phyloP scores from a whole-genome alignment of 2,329 filamentous ascomycete genomes.

The Penicillium rolfsii region DNA sequence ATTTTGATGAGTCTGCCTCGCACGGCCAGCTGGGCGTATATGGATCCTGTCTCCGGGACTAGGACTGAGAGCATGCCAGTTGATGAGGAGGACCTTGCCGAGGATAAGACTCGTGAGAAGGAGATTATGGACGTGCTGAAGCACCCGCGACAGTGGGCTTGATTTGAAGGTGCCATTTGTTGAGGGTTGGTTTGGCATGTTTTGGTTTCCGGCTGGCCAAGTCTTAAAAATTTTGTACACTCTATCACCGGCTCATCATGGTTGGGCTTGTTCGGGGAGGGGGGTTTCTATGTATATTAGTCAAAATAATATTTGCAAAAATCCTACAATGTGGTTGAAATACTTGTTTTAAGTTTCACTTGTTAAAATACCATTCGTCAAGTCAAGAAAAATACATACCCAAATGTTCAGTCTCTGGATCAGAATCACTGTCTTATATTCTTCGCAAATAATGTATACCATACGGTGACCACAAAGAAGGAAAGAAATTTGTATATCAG shows the following conservation, averaged over 20 bases:
- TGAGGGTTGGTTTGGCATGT: background rate
- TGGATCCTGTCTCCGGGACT: conserved; percentile 66
- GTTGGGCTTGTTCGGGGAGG: background rate
- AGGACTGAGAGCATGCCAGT: conserved; percentile 54
- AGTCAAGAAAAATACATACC: background rate
- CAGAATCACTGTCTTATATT: background rate
- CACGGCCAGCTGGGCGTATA: conserved; percentile 93
- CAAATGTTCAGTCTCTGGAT: background rate
- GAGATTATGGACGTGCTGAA: conserved; percentile 73
- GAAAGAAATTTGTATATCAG: background rate
- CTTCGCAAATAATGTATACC: background rate
- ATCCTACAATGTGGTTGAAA: background rate
- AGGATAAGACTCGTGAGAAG: conserved; percentile 62
- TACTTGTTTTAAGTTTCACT: background rate
- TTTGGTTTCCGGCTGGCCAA: background rate
- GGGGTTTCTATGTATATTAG: conserved; percentile 6
- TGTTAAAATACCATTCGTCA: background rate
- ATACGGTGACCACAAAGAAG: background rate
- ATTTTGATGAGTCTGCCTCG: conserved; percentile 96
- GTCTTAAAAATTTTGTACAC: background rate
- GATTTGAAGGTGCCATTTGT: conserved; percentile 14
- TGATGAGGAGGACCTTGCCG: conserved; percentile 38
- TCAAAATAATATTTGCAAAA: conserved; percentile 1
- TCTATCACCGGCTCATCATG: conserved; percentile 7
- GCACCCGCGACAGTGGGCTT: conserved; percentile 66